Evolutionary conservation across 108 stramenopile genomes (phyloP), one percentile per base, ranked within the genome.

Genomic region (Phaeodactylum tricornutum): DNA sequence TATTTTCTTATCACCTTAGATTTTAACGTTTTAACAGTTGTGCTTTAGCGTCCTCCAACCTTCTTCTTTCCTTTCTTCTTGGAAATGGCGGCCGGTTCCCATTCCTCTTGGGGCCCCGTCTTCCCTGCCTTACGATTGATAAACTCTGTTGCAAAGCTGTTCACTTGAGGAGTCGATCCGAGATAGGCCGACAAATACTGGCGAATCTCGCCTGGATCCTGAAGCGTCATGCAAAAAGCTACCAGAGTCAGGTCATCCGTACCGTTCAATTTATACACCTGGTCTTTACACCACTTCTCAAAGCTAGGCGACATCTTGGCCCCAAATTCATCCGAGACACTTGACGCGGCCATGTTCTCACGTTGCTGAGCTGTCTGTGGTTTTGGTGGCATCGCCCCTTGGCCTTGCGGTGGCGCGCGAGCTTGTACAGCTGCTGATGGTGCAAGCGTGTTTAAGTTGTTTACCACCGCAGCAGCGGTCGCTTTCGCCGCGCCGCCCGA

Each of bases 101-200:
- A 86, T 38, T 86, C 81, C 43, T 83, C 81, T 33, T 75, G 74
- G 29, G 61, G 60, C 27, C 27, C 64, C 46, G 65, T 59, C 34
- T 87, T 81, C n/a, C 78, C 78, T 27, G 77, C 77, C 60, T 89
- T 81, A 28, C 77, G 82, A 42, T 78, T 84, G 68, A 94, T 87
- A 58, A 96, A 96, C 47, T 96, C 93, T 33, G 84, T 85, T 15
- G 95, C 95, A 70, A 96, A 96, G 41, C 68, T 74, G 28, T 86
- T 92, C 24, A 96, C 95, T 74, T 92, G 84, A 12, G 90, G 66
- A 29, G 90, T 79, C 14, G 77, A 76, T 8, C 96, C 96, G 5
- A 97, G 78, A 61, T 97, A 97, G 7, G 87, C 81, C 27, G 84
- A 72, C n/a, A 97, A 71, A 62, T 94, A 94, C 52, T 93, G 87